Conservation (phyloP, 1,139 yeast genomes). For the Suhomyces guaymorum region DNA sequence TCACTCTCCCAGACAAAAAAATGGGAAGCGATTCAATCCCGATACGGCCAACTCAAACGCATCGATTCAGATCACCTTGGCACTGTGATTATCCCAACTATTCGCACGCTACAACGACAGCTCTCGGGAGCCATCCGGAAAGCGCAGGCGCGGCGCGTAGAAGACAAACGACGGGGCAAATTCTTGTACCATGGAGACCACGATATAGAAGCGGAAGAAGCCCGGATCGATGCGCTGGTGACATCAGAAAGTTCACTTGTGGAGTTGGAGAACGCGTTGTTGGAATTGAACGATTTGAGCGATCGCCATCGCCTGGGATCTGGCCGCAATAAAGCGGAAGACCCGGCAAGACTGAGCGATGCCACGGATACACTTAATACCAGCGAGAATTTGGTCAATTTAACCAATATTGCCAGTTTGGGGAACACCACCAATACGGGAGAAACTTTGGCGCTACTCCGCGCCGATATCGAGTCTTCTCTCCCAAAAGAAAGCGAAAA, state of each 20-base stretch:
- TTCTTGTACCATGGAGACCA: constrained; percentile 1
- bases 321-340: too few species aligned
- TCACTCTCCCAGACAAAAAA: constrained; percentile 35
- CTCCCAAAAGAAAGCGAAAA: constrained; percentile 4
- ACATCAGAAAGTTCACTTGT: too few species aligned
- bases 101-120: constrained; percentile 41
- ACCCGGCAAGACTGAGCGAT: too few species aligned
- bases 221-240: constrained; percentile 9
- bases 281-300: constrained; percentile 35
- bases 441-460: background rate
- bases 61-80: constrained; percentile 8
- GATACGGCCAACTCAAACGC: constrained; percentile 25
- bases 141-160: constrained; percentile 22
- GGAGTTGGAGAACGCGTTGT: constrained; percentile 3
- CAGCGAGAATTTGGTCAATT: too few species aligned
- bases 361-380: background rate
- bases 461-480: constrained; percentile 1
- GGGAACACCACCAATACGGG: background rate
- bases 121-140: constrained; percentile 37
- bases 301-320: constrained; percentile 35
- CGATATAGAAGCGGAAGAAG: constrained; percentile 5
- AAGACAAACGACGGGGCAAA: constrained; percentile 13
- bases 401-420: too few species aligned
- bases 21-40: constrained; percentile 37
- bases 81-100: constrained; percentile 32